Evolutionary conservation across 2,329 filamentous ascomycete genomes (phyloP), one percentile per base, ranked within the genome.

Genomic region (Exophiala bonariae): DNA sequence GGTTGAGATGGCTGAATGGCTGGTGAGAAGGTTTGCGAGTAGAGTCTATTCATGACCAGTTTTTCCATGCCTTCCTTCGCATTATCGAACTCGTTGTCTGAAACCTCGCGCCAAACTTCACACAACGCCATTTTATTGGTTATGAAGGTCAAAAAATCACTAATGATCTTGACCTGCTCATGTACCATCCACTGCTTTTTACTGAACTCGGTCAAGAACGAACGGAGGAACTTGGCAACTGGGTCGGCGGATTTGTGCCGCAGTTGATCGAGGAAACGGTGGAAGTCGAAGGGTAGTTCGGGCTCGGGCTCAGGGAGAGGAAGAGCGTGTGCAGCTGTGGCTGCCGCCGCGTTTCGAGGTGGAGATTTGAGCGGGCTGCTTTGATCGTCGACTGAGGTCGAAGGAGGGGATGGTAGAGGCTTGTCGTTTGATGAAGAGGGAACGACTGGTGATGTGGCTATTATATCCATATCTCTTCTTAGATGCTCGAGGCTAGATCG

Each of bases 171-270:
- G 65, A 97, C 93, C 67, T 99, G 93, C 70, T 99, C 93, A 65
- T 99, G 93, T 5, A 96, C 93, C 88, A 96, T 95, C 93, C 93
- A 99, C 68, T 97, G 93, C 59, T 91, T 89, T 73, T 97, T 99
- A 28, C 84, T 89, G 69, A 99, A 99, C 66, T 99, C 95, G 39
- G 83, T 83, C 22, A 99, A 73, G 61, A 99, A 99, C 0, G 93
- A 97, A 56, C 95, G 88, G 36, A 99, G 77, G 63, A 96, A 99
- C 55, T 92, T 87, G 4, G 95, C 95, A 2, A 99, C 92, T 1
- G 95, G 93, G 61, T 99, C 95, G n/a, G 93, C 95, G 48, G 95
- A 96, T 57, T 92, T 89, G 69, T 99, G 93, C 50, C 93, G 86
- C 23, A 99, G 76, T 68, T 99, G 93, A 66, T 97, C 93, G 37